Evolutionary conservation across 78 protist genomes (phyloP).

Genomic region (Cavenderia fasciculata): DNA sequence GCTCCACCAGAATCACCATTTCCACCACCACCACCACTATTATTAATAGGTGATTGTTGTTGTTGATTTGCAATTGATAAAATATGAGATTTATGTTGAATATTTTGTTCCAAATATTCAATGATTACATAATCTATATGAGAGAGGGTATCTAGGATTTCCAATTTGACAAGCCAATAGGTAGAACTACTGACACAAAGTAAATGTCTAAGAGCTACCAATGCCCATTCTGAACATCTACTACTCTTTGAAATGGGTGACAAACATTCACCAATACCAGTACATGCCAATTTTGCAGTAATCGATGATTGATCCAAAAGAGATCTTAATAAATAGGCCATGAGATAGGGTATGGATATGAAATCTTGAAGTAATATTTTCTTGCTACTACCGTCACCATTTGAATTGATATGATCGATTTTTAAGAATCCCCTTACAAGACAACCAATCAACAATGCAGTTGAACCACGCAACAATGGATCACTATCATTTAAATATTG

Average conservation of each 20-base stretch:
- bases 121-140: conserved; percentile 44
- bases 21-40: not conserved
- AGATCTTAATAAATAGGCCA: conserved; percentile 33
- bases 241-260: conserved; percentile 15
- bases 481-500: conserved; percentile 27
- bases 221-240: conserved; percentile 48
- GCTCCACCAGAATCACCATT: conserved; percentile 70
- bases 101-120: conserved; percentile 63
- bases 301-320: conserved; percentile 49
- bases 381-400: too few species aligned
- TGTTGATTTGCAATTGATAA: not conserved
- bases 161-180: conserved; percentile 68
- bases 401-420: conserved; percentile 45
- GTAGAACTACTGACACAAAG: conserved; percentile 64
- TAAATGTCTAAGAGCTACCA: conserved; percentile 42
- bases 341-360: conserved; percentile 23
- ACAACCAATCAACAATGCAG: conserved; percentile 73
- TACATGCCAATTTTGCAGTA: conserved; percentile 62
- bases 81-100: conserved; percentile 54
- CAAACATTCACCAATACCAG: conserved; percentile 74
- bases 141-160: conserved; percentile 61
- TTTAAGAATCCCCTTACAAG: conserved; percentile 45
- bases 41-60: not conserved
- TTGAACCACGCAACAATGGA: conserved; percentile 47
- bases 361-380: conserved; percentile 19